Conservation (phyloP, 371 early-diverging fungal species). For the Lichtheimia ornata region DNA sequence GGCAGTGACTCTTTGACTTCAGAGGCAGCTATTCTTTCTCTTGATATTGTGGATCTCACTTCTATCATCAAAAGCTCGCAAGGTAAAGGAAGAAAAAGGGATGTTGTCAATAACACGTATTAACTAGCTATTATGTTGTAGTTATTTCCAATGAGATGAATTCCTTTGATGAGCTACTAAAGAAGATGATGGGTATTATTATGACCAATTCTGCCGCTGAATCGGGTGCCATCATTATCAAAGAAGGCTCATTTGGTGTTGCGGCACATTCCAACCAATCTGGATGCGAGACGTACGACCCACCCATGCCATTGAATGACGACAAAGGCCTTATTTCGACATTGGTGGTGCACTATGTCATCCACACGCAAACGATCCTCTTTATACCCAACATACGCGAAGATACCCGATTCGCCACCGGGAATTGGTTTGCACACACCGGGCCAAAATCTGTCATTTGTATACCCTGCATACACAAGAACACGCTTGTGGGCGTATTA, state of each 20-base stretch:
- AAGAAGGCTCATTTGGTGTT: slow-evolving; percentile 44
- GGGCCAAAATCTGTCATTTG: slow-evolving; percentile 56
- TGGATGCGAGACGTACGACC: slow-evolving; percentile 37
- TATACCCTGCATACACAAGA: slow-evolving; percentile 59
- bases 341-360: slow-evolving; percentile 42
- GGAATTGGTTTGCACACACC: slow-evolving; percentile 23
- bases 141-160: slow-evolving; percentile 53
- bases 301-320: slow-evolving; percentile 40
- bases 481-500: slow-evolving; percentile 52
- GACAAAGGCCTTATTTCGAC: slow-evolving; percentile 34
- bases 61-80: slow-evolving; percentile 52
- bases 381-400: slow-evolving; percentile 43
- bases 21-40: slow-evolving; percentile 36
- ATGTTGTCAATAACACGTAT: not conserved
- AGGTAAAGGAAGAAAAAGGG: slow-evolving; percentile 23
- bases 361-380: slow-evolving; percentile 38
- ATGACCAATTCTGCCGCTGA: slow-evolving; percentile 49
- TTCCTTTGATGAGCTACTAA: slow-evolving; percentile 45
- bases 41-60: slow-evolving; percentile 50
- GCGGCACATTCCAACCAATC: slow-evolving; percentile 38
- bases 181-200: slow-evolving; percentile 49
- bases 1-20: slow-evolving; percentile 12
- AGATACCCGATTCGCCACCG: slow-evolving; percentile 42
- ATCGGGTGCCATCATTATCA: slow-evolving; percentile 46
- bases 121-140: not conserved